phyloP scores from a whole-genome alignment of 2,329 filamentous ascomycete species.

The Pyrenophora tritici-repentis region DNA sequence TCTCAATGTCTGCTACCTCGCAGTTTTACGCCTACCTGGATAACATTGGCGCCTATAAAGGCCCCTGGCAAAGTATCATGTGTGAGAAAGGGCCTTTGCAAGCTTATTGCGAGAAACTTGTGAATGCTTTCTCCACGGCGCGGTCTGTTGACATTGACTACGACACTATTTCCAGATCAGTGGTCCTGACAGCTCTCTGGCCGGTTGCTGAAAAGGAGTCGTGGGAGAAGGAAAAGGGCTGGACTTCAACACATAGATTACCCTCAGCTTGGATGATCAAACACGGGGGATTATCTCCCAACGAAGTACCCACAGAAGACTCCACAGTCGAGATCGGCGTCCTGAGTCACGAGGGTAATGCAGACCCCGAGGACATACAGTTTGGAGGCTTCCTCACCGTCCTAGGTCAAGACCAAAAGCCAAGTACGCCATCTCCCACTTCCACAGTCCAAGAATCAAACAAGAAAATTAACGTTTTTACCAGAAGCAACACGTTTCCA shows the following conservation, averaged over 20 bases:
- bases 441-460: not conserved
- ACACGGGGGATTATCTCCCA: slow-evolving; percentile 26
- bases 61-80: slow-evolving; percentile 58
- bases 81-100: slow-evolving; percentile 49
- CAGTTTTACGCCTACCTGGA: slow-evolving; percentile 74
- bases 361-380: slow-evolving; percentile 74
- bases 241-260: slow-evolving; percentile 38
- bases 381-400: slow-evolving; percentile 80
- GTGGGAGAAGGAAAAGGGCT: slow-evolving; percentile 32
- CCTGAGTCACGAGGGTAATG: slow-evolving; percentile 67
- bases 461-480: not conserved
- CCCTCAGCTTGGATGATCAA: slow-evolving; percentile 38
- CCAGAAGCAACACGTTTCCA: slow-evolving; percentile 77
- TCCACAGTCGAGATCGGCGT: slow-evolving; percentile 81
- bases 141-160: slow-evolving; percentile 77
- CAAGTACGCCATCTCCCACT: slow-evolving; percentile 53
- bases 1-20: slow-evolving; percentile 65
- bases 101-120: slow-evolving; percentile 55
- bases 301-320: slow-evolving; percentile 26
- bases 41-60: slow-evolving; percentile 59
- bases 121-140: slow-evolving; percentile 58
- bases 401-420: slow-evolving; percentile 72
- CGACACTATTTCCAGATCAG: slow-evolving; percentile 67
- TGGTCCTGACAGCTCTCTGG: slow-evolving; percentile 71
- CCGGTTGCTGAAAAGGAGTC: slow-evolving; percentile 26